Percentiles rank a stretch among this genome's conserved stretches.
Evolutionary conservation across 768 basidiomycete species (phyloP).

Genomic region (Phlebiopsis gigantea): DNA sequence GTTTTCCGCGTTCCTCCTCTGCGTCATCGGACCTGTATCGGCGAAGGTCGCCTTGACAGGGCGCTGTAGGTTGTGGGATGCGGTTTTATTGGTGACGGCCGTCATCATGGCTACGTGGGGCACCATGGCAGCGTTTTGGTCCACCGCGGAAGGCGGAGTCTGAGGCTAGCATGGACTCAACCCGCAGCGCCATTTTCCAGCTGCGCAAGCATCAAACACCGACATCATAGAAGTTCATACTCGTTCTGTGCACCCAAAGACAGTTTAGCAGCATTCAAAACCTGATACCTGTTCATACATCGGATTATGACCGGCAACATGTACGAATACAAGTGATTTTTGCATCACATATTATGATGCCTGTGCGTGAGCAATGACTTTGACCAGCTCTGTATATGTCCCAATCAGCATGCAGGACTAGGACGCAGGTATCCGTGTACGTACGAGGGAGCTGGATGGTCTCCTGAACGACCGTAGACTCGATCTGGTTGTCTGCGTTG

Average conservation of each 20-base stretch:
- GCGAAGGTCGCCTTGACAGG: constrained; percentile 61
- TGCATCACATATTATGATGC: constrained; percentile 32
- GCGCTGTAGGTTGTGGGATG: constrained; percentile 47
- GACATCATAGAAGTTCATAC: not conserved
- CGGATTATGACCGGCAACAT: not conserved
- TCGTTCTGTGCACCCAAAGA: not conserved
- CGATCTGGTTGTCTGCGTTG: constrained; percentile 86
- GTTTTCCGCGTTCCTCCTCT: constrained; percentile 67
- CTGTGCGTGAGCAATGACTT: constrained; percentile 70
- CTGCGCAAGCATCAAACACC: not conserved
- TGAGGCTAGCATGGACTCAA: not conserved
- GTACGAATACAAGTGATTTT: not conserved
- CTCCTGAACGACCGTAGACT: constrained; percentile 81
- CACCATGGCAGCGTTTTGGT: constrained; percentile 58
- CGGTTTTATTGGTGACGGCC: constrained; percentile 43
- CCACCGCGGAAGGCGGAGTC: constrained; percentile 16
- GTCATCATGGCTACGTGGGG: constrained; percentile 74
- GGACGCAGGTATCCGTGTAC: constrained; percentile 26
- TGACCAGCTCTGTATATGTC: constrained; percentile 53
- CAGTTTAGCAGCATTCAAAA: not conserved
- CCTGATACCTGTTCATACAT: not conserved
- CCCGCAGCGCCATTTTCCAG: not conserved
- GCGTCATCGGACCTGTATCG: constrained; percentile 58
- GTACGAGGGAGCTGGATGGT: constrained; percentile 74
- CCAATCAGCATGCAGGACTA: constrained; percentile 6